These are phyloP conservation scores for Incumbomyces lentus DNA, from an alignment of 2,329 filamentous ascomycete species.

Conservation along the genomic window DNA sequence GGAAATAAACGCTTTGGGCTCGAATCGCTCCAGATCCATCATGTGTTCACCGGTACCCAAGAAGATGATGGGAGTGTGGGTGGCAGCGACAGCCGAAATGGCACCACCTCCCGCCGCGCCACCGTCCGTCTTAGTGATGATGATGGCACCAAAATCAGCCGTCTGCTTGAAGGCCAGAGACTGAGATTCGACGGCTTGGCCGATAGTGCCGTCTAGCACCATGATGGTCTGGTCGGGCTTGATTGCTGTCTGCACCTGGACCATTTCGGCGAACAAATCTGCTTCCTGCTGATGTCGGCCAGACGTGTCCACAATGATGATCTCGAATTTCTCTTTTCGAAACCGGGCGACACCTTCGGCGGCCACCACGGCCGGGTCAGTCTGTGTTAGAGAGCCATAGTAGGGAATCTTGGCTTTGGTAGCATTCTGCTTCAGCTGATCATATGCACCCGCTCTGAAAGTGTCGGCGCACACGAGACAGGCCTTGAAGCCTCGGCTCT, in stretches of 20 bases:
- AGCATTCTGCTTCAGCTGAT: constrained; percentile 97
- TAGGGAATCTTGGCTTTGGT: constrained; percentile 99
- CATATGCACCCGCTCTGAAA: constrained; percentile 95
- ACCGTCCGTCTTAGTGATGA: constrained; percentile 97
- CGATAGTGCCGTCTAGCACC: constrained; percentile 93
- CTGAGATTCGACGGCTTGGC: constrained; percentile 89
- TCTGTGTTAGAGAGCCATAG: constrained; percentile 92
- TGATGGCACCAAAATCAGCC: constrained; percentile 93
- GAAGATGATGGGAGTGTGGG: constrained; percentile 93
- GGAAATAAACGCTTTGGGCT: constrained; percentile 82
- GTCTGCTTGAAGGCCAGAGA: constrained; percentile 95
- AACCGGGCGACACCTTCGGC: constrained; percentile 97
- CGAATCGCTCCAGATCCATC: constrained; percentile 86
- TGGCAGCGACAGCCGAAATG: constrained; percentile 93
- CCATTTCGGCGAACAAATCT: constrained; percentile 94
- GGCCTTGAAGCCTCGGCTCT: constrained; percentile 81
- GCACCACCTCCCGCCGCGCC: constrained; percentile 92
- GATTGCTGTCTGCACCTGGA: constrained; percentile 86
- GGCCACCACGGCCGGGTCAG: constrained; percentile 85
- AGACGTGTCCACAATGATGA: constrained; percentile 97
- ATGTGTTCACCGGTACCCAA: constrained; percentile 97
- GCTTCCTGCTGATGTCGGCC: constrained; percentile 91
- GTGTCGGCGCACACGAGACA: constrained; percentile 96
- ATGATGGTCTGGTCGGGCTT: constrained; percentile 94
- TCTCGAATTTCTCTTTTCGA: constrained; percentile 95